phyloP scores from a whole-genome alignment of 805 yeast genomes.

The Cyberlindnera euphorbiae region DNA sequence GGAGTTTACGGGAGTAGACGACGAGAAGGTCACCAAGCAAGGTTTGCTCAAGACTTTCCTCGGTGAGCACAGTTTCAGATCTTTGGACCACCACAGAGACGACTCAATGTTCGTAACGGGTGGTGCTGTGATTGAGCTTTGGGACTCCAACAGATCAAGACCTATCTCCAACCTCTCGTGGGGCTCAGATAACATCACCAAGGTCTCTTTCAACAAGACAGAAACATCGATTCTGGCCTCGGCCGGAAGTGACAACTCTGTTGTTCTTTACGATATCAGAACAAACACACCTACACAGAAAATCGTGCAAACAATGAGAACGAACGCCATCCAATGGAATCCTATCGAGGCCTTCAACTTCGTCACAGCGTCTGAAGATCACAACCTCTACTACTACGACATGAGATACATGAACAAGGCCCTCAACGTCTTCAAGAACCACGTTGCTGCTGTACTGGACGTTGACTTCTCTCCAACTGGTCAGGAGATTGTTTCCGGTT shows the following conservation, averaged over 20 bases:
- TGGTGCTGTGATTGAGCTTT: conserved; percentile 82
- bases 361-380: conserved; percentile 92
- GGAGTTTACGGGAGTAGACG: conserved; percentile 38
- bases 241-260: conserved; percentile 80
- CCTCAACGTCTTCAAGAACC: conserved; percentile 85
- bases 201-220: conserved; percentile 83
- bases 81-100: conserved; percentile 79
- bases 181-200: conserved; percentile 91
- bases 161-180: conserved; percentile 78
- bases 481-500: conserved; percentile 90
- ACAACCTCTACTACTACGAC: conserved; percentile 90
- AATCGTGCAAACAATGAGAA: conserved; percentile 73
- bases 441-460: conserved; percentile 92
- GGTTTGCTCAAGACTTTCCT: conserved; percentile 76
- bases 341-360: conserved; percentile 96
- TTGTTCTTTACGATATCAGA: conserved; percentile 85
- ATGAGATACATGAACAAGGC: conserved; percentile 88
- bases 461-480: conserved; percentile 97
- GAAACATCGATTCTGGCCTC: conserved; percentile 88
- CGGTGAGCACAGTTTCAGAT: conserved; percentile 80
- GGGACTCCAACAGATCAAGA: conserved; percentile 82
- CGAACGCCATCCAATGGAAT: conserved; percentile 89
- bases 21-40: conserved; percentile 30
- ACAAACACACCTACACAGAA: conserved; percentile 92
- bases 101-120: conserved; percentile 84